Conservation (phyloP, 2,329 filamentous ascomycete genomes). For the Aphanocladium album region DNA sequence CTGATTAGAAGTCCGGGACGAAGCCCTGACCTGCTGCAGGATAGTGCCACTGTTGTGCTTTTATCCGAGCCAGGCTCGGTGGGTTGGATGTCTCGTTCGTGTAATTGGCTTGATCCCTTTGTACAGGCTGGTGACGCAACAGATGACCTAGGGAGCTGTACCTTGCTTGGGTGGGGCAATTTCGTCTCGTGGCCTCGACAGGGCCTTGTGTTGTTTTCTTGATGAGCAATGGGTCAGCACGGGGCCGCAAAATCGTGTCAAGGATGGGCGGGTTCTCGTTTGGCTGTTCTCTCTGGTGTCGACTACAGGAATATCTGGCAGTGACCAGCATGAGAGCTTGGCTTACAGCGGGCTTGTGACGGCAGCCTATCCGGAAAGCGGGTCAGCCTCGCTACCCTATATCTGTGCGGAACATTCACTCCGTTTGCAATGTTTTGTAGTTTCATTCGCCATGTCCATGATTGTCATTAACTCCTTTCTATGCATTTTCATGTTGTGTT, state of each 20-base stretch:
- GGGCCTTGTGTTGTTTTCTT: neutral
- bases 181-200: neutral
- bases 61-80: neutral
- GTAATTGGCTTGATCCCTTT: neutral
- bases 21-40: constrained; percentile 4
- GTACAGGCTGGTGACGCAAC: neutral
- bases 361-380: no score
- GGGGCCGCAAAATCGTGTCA: no score
- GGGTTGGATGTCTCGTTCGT: neutral
- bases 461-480: neutral
- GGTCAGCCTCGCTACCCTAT: no score
- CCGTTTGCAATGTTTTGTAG: neutral
- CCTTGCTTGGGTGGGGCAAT: neutral
- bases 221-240: no score
- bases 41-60: constrained; percentile 3
- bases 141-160: neutral
- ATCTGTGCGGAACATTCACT: no score
- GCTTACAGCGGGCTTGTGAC: no score
- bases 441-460: neutral
- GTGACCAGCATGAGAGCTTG: no score
- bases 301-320: no score
- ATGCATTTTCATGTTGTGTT: no score
- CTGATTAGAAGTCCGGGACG: constrained; percentile 2
- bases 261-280: no score
- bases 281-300: no score